Percentiles rank a stretch among this genome's conserved stretches.
Conservation (phyloP, 306 rosid species). For the Begonia fuchsioides region DNA sequence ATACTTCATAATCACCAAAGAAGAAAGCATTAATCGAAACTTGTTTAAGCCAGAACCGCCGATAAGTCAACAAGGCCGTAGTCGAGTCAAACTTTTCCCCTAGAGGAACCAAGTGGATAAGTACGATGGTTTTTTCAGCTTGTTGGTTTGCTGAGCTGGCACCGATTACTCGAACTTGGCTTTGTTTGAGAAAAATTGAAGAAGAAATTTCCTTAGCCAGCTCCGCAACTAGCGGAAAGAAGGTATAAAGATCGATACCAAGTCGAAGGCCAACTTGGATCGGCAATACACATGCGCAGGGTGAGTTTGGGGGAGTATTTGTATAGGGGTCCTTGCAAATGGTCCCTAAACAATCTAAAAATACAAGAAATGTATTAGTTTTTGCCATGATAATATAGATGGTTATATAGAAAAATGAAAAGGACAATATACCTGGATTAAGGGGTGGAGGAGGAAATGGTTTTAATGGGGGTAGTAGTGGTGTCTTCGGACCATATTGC, state of each 20-base stretch:
- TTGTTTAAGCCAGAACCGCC: slow-evolving; percentile 79
- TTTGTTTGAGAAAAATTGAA: slow-evolving; percentile 56
- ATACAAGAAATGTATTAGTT: slow-evolving; percentile 7
- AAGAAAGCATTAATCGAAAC: slow-evolving; percentile 47
- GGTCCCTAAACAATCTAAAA: slow-evolving; percentile 58
- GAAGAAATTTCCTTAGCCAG: slow-evolving; percentile 55
- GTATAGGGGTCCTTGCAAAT: slow-evolving; percentile 63
- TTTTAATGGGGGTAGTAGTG: slow-evolving; percentile 34
- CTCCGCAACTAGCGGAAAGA: slow-evolving; percentile 78
- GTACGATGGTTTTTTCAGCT: slow-evolving; percentile 62
- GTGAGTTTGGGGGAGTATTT: slow-evolving; percentile 83
- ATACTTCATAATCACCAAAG: slow-evolving; percentile 83
- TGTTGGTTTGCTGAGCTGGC: slow-evolving; percentile 69
- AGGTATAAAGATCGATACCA: slow-evolving; percentile 53
- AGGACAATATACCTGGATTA: slow-evolving; percentile 47
- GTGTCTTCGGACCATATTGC: slow-evolving; percentile 29
- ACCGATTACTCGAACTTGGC: slow-evolving; percentile 77
- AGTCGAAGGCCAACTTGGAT: slow-evolving; percentile 82
- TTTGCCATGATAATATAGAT: neutral
- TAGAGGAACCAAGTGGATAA: slow-evolving; percentile 65
- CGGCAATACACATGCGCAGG: slow-evolving; percentile 78
- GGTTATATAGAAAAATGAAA: neutral
- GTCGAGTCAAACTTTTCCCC: slow-evolving; percentile 55
- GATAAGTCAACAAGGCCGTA: slow-evolving; percentile 51
- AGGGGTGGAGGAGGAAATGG: slow-evolving; percentile 96